phyloP scores from a whole-genome alignment of 2,329 filamentous ascomycete genomes.

The Neofusicoccum parvum region DNA sequence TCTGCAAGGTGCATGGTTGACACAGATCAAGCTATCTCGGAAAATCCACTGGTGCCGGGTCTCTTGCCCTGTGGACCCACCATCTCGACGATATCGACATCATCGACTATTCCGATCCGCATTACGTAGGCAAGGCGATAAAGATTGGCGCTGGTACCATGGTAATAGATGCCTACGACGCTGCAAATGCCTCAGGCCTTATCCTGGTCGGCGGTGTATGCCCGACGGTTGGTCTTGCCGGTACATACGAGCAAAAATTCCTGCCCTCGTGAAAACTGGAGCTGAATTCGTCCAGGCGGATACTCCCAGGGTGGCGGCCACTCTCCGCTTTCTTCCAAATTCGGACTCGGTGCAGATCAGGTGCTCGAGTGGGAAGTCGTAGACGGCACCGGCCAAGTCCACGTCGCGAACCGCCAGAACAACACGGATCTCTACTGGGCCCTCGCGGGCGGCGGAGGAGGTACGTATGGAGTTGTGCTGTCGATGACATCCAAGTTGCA shows the following conservation, averaged over 20 bases:
- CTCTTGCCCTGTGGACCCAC: constrained; percentile 40
- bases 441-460: constrained; percentile 35
- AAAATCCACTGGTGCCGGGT: constrained; percentile 36
- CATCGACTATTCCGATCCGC: constrained; percentile 30
- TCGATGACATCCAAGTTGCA: constrained; percentile 34
- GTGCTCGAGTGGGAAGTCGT: constrained; percentile 36
- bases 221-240: constrained; percentile 35
- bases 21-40: constrained; percentile 28
- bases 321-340: constrained; percentile 7
- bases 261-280: fast-evolving
- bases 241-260: background rate
- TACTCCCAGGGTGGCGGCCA: constrained; percentile 37
- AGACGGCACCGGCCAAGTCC: constrained; percentile 31
- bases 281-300: constrained; percentile 26
- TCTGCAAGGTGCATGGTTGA: background rate
- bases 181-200: constrained; percentile 27
- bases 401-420: constrained; percentile 31
- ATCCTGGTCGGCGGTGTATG: constrained; percentile 34
- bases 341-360: constrained; percentile 37
- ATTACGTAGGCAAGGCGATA: constrained; percentile 33
- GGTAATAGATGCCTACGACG: constrained; percentile 32
- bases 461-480: constrained; percentile 35
- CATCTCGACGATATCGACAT: constrained; percentile 38
- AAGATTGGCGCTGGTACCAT: constrained; percentile 35
- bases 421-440: constrained; percentile 41